Evolutionary conservation across 129 eudicot species (phyloP), one percentile per base, ranked within the genome.

Genomic region (Chrysanthemum lavandulifolium): DNA sequence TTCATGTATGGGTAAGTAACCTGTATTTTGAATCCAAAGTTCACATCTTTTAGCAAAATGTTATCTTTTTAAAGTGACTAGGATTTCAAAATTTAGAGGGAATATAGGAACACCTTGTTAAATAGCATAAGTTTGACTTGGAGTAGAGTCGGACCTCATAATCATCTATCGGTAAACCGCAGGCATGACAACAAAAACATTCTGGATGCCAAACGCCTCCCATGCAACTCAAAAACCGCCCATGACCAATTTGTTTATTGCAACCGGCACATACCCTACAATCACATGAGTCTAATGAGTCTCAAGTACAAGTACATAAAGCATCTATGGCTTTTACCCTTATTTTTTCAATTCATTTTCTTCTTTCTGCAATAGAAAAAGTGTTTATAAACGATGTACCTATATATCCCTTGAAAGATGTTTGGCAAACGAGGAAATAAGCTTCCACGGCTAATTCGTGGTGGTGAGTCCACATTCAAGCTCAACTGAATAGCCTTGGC

Each of bases 201-300:
- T 90, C 96, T 27, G 99, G n/a, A 82, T 95, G 99, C 99, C 99
- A 95, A 83, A 84, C 73, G 50, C 86, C n/a, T n/a, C 95, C 99
- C 94, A 95, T 86, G 86, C 99, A 90, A 82, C 91, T 90, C 82
- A 95, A 81, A n/a, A 79, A 91, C 56, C 99, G 80, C 65, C 96
- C 99, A 56, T 88, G 96, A 52, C 99, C 99, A 62, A 95, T 88
- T 74, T 80, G 89, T 16, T 78, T 78, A 51, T 84, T 83, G 90
- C 99, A 95, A 72, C 99, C 99, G n/a, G 90, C 85, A 77, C 99
- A 95, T 49, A 84, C 83, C 89, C 99, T 95, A 76, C 78, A 78
- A 66, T 48, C 68, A 72, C 65, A 68, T 27, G 67, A 31, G 36
- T 31, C 36, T 4, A 31, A 31, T 31, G 36, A 31, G 36, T 31